Evolutionary conservation across 495 filamentous ascomycete species (phyloP).

Genomic region (Trichocladium uniseriatum): DNA sequence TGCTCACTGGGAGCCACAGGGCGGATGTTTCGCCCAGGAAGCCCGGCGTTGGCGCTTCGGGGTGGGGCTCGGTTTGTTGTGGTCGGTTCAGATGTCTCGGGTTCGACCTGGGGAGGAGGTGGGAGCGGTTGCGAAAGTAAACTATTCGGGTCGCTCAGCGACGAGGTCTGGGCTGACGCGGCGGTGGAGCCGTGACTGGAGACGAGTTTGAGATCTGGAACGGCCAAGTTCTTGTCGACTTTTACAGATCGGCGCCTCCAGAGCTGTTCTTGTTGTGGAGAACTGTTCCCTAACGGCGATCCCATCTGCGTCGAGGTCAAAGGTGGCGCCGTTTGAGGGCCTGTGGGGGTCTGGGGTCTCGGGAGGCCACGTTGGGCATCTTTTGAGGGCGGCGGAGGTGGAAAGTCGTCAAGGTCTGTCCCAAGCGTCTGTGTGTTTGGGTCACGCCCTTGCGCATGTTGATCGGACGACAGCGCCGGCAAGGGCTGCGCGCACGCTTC

Average conservation of each 20-base stretch:
- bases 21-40: constrained; percentile 28
- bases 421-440: neutral
- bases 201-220: constrained; percentile 36
- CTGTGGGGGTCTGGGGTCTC: constrained; percentile 14
- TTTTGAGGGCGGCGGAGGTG: constrained; percentile 35
- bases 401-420: constrained; percentile 15
- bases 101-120: constrained; percentile 2
- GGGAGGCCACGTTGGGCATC: constrained; percentile 13
- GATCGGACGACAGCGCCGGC: constrained; percentile 15
- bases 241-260: constrained; percentile 40
- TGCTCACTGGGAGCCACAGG: constrained; percentile 20
- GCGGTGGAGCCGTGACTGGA: constrained; percentile 39
- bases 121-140: constrained; percentile 9
- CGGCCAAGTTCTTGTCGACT: constrained; percentile 30
- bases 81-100: constrained; percentile 1
- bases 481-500: neutral
- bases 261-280: constrained; percentile 32
- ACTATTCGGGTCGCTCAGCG: constrained; percentile 3
- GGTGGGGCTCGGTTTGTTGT: constrained; percentile 11
- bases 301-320: constrained; percentile 8
- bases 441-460: constrained; percentile 17
- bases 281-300: constrained; percentile 13
- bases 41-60: constrained; percentile 13
- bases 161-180: constrained; percentile 11
- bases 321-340: constrained; percentile 8